Percentiles rank a stretch among this genome's conserved stretches.
phyloP scores from a whole-genome alignment of 331 rosid species.

The Spiraea crenata region DNA sequence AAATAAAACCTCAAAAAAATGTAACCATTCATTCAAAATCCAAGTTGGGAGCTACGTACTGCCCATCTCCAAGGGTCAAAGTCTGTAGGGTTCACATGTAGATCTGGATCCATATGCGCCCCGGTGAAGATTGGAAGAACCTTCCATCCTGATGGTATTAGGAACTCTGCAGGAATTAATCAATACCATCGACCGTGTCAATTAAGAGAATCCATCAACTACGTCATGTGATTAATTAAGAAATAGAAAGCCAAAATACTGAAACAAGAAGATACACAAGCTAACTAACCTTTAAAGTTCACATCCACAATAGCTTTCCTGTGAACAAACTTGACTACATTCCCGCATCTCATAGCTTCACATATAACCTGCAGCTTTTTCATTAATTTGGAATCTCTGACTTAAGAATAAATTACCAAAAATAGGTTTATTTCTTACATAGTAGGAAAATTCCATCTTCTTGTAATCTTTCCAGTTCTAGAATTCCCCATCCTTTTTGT shows the following conservation, averaged over 20 bases:
- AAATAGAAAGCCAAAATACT: background rate
- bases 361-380: constrained; percentile 37
- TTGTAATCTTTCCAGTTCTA: constrained; percentile 63
- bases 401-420: no score
- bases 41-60: constrained; percentile 35
- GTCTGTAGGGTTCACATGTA: constrained; percentile 49
- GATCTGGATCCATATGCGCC: constrained; percentile 55
- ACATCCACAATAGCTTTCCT: constrained; percentile 59
- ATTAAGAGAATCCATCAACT: background rate
- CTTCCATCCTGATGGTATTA: constrained; percentile 80
- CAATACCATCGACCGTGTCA: background rate
- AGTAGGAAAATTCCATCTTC: constrained; percentile 64
- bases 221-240: background rate
- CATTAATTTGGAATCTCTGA: no score
- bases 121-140: constrained; percentile 69
- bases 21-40: background rate
- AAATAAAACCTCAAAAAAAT: constrained; percentile 1
- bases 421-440: constrained; percentile 30
- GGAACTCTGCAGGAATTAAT: constrained; percentile 33
- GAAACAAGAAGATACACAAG: no score
- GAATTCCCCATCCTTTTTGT: constrained; percentile 41
- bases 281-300: constrained; percentile 57
- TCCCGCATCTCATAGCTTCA: constrained; percentile 79
- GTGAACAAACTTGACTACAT: constrained; percentile 74
- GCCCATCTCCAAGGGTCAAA: constrained; percentile 78